Base-by-base conservation (phyloP, 2,329 filamentous ascomycete species). In the Pseudogymnoascus sp. region DNA sequence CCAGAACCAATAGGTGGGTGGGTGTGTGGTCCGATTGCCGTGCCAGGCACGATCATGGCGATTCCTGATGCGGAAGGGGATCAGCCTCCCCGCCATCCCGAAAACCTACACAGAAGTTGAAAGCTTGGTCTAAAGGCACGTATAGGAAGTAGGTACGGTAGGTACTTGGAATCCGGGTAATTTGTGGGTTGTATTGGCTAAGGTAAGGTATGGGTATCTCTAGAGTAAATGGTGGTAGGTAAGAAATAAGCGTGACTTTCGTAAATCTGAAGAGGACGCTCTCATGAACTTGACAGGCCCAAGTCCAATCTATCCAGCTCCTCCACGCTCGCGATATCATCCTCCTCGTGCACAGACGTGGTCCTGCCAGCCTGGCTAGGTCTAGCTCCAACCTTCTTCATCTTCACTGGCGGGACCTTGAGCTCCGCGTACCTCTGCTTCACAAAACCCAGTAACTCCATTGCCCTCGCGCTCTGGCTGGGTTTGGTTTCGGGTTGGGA, bases 311-410 rank as follows among this genome's bases (percentile, higher is more conserved):
- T 60, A 37, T 36, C 28, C 57, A 60, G 57, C 57, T 21, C 31
- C 16, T 31, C n/a, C 28, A 60, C 13, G 36, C 36, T 60, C 36
- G 31, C 57, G 7, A 36, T 39, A 36, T 60, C 61, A 41, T 31
- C 39, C 41, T 62, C 37, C 25, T 71, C 57, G 67, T 67, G 37
- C 68, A 68, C 11, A 16, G 31, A 4, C n/a, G 16, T 60, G 2
- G 72, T 88, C 85, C 69, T 88, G 86, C 60, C 85, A 85, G 13
- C 79, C 77, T 61, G 37, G 11, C 41, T 54, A 4, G 39, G 28
- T 43, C 34, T 43, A n/a, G 16, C 14, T 10, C 11, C 16, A 11
- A 31, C 23, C 41, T 39, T 19, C 37, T 28, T 16, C 60, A 16
- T 41, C 36, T 45, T 45, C 36, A 13, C 13, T 8, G 21, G 37